Percentiles rank a stretch among this genome's conserved stretches.
phyloP scores from a whole-genome alignment of 73 alveolate genomes.

The Paramecium pentaurelia region DNA sequence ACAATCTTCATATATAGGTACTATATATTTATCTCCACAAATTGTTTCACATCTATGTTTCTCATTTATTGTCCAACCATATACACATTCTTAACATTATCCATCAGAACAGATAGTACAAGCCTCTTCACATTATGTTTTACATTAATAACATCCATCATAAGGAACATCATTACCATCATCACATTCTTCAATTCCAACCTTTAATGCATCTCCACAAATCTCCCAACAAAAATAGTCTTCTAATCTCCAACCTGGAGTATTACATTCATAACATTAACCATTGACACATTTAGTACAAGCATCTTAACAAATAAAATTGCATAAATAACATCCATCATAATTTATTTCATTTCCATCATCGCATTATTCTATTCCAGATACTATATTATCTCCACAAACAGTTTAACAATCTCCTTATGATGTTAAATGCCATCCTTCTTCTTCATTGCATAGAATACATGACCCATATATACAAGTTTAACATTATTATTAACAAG shows the following conservation, averaged over 20 bases:
- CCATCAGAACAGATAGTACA: not conserved
- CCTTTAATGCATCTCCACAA: not conserved
- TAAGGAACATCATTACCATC: not conserved
- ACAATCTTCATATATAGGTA: not conserved
- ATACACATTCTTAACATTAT: not conserved
- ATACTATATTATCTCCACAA: conserved; percentile 13
- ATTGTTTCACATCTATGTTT: not conserved
- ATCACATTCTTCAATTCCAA: not conserved
- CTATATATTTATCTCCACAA: not conserved
- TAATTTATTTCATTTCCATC: conserved; percentile 54
- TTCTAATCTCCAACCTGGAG: not conserved
- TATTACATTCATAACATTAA: not conserved
- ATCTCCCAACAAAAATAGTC: not conserved
- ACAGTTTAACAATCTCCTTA: conserved; percentile 11
- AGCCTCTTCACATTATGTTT: not conserved
- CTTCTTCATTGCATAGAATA: not conserved
- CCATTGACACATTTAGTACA: conserved; percentile 8
- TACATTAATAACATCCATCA: conserved; percentile 1
- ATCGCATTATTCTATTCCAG: conserved; percentile 58
- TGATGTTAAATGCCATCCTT: not conserved
- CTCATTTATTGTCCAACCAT: not conserved
- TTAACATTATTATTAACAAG: not conserved
- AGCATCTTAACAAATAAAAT: not conserved
- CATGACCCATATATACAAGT: not conserved
- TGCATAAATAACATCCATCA: not conserved